phyloP scores from a whole-genome alignment of 768 basidiomycete genomes.

The Royoungia palumana region DNA sequence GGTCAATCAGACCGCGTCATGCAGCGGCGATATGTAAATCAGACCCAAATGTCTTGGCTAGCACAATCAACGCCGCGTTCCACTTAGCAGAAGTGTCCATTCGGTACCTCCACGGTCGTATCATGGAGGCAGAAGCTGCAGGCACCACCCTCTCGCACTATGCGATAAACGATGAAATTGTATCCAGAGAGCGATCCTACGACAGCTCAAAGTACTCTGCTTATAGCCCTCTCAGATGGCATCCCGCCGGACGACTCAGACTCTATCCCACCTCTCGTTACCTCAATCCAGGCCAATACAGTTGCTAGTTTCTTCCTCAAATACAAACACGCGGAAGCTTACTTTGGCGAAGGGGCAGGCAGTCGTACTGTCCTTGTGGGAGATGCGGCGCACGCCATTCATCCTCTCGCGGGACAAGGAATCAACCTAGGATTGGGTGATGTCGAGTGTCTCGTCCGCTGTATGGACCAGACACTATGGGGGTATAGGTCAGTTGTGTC shows the following conservation, averaged over 20 bases:
- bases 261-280: constrained; percentile 70
- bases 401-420: constrained; percentile 95
- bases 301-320: constrained; percentile 88
- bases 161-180: too few relatives aligned
- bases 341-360: too few relatives aligned
- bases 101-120: constrained; percentile 57
- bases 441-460: constrained; percentile 65
- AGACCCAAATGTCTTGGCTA: constrained; percentile 58
- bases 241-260: too few relatives aligned
- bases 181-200: too few relatives aligned
- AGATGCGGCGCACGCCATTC: constrained; percentile 93
- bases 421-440: constrained; percentile 93
- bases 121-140: too few relatives aligned
- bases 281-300: constrained; percentile 63
- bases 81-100: constrained; percentile 75
- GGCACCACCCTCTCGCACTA: too few relatives aligned
- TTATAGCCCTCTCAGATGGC: too few relatives aligned
- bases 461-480: constrained; percentile 65
- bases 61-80: constrained; percentile 90
- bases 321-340: constrained; percentile 82
- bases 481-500: constrained; percentile 66
- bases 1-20: constrained; percentile 81
- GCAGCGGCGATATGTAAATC: constrained; percentile 69
- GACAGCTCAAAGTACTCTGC: too few relatives aligned
- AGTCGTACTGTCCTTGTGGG: constrained; percentile 88